These are phyloP conservation scores for Pythium oligandrum DNA, from an alignment of 352 stramenopile genomes.

Conservation along the genomic window DNA sequence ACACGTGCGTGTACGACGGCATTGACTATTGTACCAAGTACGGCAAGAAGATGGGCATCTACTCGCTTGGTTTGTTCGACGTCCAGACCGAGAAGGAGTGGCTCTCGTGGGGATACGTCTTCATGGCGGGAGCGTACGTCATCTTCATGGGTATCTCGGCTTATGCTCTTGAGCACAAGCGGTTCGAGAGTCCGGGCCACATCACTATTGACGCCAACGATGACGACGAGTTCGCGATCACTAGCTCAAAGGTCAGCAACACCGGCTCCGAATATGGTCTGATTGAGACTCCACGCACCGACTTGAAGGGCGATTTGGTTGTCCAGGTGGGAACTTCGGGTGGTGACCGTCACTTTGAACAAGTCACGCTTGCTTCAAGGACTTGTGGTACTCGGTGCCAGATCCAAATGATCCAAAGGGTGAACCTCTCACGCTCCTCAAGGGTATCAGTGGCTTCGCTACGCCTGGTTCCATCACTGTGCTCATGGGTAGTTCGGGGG, in stretches of 20 bases:
- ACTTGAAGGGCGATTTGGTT: slow-evolving; percentile 4
- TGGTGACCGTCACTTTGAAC: slow-evolving; percentile 16
- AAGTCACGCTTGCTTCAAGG: slow-evolving; percentile 18
- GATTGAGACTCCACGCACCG: background rate
- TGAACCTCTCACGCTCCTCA: too few relatives aligned
- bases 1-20: slow-evolving; percentile 13
- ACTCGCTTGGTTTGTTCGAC: slow-evolving; percentile 2
- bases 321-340: slow-evolving; percentile 2
- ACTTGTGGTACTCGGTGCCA: too few relatives aligned
- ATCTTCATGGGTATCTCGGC: slow-evolving; percentile 6
- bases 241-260: background rate
- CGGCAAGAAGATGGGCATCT: slow-evolving; percentile 7
- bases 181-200: slow-evolving; percentile 12
- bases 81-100: slow-evolving; percentile 3
- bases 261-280: slow-evolving; percentile 1
- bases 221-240: slow-evolving; percentile 3
- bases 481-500: slow-evolving; percentile 60
- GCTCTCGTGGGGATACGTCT: slow-evolving; percentile 4
- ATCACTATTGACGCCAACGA: background rate
- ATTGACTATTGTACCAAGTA: slow-evolving; percentile 16
- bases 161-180: slow-evolving; percentile 13
- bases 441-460: too few relatives aligned
- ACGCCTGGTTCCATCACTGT: slow-evolving; percentile 45
- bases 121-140: slow-evolving; percentile 2
- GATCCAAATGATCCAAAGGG: too few relatives aligned